Evolutionary conservation across 768 basidiomycete genomes (phyloP).

Genomic region (Leccinum subtestaceum): DNA sequence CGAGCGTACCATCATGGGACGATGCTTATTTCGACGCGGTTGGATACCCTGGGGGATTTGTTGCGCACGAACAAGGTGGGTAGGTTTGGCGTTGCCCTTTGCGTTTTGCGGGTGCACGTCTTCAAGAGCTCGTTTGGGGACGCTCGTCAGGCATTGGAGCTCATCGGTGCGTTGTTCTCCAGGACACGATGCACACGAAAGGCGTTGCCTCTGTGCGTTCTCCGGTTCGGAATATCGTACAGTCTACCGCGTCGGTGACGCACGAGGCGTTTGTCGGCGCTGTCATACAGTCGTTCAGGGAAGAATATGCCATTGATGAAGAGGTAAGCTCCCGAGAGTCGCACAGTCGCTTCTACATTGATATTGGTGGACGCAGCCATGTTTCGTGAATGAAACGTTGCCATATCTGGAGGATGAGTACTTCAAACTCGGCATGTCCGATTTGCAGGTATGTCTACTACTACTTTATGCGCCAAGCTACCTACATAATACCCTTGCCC

Average conservation of each 20-base stretch:
- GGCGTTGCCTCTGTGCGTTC: conserved; percentile 91
- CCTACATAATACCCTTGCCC: not conserved
- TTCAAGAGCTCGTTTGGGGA: not conserved
- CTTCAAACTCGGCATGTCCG: conserved; percentile 66
- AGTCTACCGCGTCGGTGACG: conserved; percentile 46
- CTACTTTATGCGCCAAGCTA: not conserved
- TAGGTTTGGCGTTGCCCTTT: conserved; percentile 27
- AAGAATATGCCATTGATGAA: conserved; percentile 47
- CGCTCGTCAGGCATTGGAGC: not conserved
- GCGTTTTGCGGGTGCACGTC: not conserved
- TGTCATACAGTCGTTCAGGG: conserved; percentile 63
- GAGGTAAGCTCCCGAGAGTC: conserved; percentile 24
- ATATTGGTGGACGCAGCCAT: conserved; percentile 33
- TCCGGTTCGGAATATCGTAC: conserved; percentile 80
- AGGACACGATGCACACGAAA: conserved; percentile 81
- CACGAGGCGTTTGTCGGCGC: conserved; percentile 73
- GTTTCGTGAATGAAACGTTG: conserved; percentile 44
- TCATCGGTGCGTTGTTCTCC: not conserved
- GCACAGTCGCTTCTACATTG: not conserved
- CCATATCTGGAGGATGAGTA: conserved; percentile 49
- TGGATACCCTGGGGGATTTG: conserved; percentile 69
- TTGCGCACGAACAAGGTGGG: conserved; percentile 65
- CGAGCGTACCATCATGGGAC: conserved; percentile 98
- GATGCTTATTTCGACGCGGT: conserved; percentile 87
- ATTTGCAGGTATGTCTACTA: conserved; percentile 57